A percentile compares a stretch with the other conserved stretches of the same genome.
Evolutionary conservation across 257 asterid genomes (phyloP).

Genomic region (Scutellaria galericulata): DNA sequence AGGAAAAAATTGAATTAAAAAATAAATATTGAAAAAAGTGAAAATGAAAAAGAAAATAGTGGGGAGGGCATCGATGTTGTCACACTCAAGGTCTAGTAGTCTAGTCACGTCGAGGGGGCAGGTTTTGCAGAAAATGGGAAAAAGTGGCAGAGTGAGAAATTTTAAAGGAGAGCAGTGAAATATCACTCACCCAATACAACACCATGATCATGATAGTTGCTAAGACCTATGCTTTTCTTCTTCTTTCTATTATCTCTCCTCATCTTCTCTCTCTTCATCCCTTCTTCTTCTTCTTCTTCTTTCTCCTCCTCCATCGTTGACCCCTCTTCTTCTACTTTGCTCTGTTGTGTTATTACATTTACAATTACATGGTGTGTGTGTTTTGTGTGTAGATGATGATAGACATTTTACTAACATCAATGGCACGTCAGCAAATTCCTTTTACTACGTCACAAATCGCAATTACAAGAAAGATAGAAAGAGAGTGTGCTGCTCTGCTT

Average conservation of each 20-base stretch:
- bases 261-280: background rate
- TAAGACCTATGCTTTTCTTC: slow-evolving; percentile 38
- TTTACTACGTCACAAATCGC: slow-evolving; percentile 43
- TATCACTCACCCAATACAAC: slow-evolving; percentile 29
- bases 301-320: background rate
- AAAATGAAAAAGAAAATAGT: background rate
- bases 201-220: slow-evolving; percentile 56
- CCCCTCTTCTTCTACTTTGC: background rate
- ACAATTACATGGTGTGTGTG: background rate
- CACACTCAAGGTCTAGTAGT: slow-evolving; percentile 44
- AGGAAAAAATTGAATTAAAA: background rate
- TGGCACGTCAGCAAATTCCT: slow-evolving; percentile 39
- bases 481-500: background rate
- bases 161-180: slow-evolving; percentile 39
- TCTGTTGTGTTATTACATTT: too few relatives aligned
- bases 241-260: background rate
- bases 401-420: background rate
- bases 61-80: slow-evolving; percentile 39
- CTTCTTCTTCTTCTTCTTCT: background rate
- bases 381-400: background rate
- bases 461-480: slow-evolving; percentile 7
- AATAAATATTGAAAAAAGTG: background rate
- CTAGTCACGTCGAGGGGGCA: slow-evolving; percentile 63
- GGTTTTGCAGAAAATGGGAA: slow-evolving; percentile 59
- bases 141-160: slow-evolving; percentile 35